Base-by-base conservation (phyloP, 2,329 filamentous ascomycete genomes). In the Aspergillus thermomutatus region DNA sequence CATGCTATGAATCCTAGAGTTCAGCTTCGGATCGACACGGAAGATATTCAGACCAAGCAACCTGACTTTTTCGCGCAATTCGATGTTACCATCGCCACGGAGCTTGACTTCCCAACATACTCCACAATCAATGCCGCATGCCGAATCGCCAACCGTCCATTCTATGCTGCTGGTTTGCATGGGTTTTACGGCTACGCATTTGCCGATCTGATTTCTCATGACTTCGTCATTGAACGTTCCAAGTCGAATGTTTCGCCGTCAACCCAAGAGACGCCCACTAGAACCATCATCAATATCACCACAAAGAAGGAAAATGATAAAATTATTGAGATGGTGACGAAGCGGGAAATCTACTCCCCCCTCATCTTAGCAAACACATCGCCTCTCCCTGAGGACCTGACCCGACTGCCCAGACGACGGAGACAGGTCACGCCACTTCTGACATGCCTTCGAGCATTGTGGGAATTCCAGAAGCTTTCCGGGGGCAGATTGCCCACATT, bases 181-280 rank as follows among this genome's bases (percentile, higher is more conserved):
- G 94, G 94, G 50, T 83, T 96, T 71, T 97, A 95, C 72, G 94
- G 94, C 55, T 99, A 91, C 77, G 89, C 96, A 63, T 99, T 99
- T 72, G 89, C 90, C 56, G 94, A 99, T 72, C 82, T 99, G 23
- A 91, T 96, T 64, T 83, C 87, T 67, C 94, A 99, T 73, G 87
- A 92, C 67, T 99, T 91, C 69, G 86, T 94, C 58, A 88, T 99
- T 59, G 88, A 96, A 77, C 87, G 94, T 56, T 86, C 91, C 59
- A 87, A 88, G 61, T 87, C 89, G 56, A 97, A 97, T 69, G 78
- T 90, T 11, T 70, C 84, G 21, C 80, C 82, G 0, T 65, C 76
- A 3, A 87, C 86, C 0, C 73, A 81, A 43, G 94, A 99, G 71
- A 89, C 90, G 1, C 81, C 86, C 26, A 97, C 93, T 4, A 85